Base-by-base conservation (phyloP, 2,329 filamentous ascomycete genomes). In the Exophiala dermatitidis region DNA sequence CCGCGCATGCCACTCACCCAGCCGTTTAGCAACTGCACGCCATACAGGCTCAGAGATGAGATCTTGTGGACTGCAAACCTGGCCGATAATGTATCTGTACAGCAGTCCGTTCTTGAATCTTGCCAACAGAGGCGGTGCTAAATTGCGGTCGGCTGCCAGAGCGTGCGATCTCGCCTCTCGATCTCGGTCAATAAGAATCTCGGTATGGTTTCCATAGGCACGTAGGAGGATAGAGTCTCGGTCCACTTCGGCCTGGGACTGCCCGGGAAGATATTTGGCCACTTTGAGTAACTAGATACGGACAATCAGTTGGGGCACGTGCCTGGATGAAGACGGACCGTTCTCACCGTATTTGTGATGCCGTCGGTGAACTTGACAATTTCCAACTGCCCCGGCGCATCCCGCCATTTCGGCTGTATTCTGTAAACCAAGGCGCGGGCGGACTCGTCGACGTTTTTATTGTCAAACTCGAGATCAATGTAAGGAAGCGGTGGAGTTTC, bases 71-170 rank as follows among this genome's bases (percentile, higher is more conserved):
- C 83, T 81, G 64, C 90, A 90, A 50, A 88, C 86, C 59, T 79
- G 81, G 48, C 93, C 93, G 58, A 82, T 81, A 61, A 97, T 86
- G 73, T 86, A 98, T 63, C 86, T 83, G 75, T 98, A 98, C 66
- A 98, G 80, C 73, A 98, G 88, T 62, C 93, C 93, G 68, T 98
- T 98, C 64, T 90, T 79, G 76, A 98, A 98, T 61, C 90, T 86
- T 50, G 90, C 93, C 54, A 97, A 80, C 48, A 98, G 78, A 57
- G 86, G 77, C 36, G 93, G 93, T 19, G 93, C 93, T 50, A 98
- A 83, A 63, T 84, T 82, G 65, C 90, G 77, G 62, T 81, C 82
- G 73, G 90, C 89, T 58, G 97, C 83, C 53, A 96, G 79, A 67
- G 90, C 90, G 72, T 98, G 93, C 68, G 82, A 81, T 54, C 70